Conservation (phyloP, 129 eudicot species). For the Logfia minima region DNA sequence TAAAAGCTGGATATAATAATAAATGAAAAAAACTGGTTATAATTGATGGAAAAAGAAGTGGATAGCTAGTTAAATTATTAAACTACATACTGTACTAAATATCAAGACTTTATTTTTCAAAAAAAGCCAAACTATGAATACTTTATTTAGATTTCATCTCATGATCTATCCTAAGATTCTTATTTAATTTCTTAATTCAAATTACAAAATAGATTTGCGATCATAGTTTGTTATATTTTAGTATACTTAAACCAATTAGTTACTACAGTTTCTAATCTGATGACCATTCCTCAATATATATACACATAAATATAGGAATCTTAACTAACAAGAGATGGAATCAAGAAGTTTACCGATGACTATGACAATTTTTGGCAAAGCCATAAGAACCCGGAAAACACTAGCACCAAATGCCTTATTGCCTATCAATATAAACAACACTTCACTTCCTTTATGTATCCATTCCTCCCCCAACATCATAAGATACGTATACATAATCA, state of each 20-base stretch:
- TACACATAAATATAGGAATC: background rate
- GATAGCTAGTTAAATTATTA: too few species aligned
- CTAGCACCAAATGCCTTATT: slow-evolving; percentile 20
- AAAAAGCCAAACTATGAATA: too few species aligned
- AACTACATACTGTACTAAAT: too few species aligned
- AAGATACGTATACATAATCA: slow-evolving; percentile 17
- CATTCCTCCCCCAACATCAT: slow-evolving; percentile 22
- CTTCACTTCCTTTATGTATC: slow-evolving; percentile 21
- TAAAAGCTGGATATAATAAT: too few species aligned
- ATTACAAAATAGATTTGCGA: too few species aligned
- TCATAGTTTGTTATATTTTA: too few species aligned
- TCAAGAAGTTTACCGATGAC: background rate
- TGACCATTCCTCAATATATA: too few species aligned
- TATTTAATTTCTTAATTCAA: background rate
- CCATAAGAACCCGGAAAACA: slow-evolving; percentile 26
- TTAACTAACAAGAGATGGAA: background rate
- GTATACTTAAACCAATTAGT: too few species aligned
- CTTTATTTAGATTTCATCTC: background rate
- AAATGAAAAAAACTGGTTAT: too few species aligned
- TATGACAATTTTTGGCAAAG: slow-evolving; percentile 13
- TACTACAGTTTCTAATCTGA: too few species aligned
- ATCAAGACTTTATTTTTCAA: too few species aligned
- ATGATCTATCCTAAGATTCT: background rate
- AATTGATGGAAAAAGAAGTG: too few species aligned
- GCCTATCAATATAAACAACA: slow-evolving; percentile 5